Base-by-base conservation (phyloP, 331 rosid genomes). In the Phaseolus coccineus region DNA sequence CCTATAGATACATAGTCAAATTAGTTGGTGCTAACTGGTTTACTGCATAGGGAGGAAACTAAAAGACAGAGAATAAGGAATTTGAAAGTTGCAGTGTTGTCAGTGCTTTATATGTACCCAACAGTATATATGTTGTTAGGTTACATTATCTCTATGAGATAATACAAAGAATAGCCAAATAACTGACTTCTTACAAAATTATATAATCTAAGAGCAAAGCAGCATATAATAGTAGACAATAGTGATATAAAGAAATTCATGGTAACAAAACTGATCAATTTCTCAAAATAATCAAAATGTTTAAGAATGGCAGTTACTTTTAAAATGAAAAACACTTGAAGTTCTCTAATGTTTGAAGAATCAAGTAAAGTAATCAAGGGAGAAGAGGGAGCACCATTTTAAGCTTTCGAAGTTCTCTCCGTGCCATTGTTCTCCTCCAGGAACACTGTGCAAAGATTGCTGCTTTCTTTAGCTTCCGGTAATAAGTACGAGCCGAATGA, bases 391-490 rank as follows among this genome's bases (percentile, higher is more conserved):
- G 2, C 30, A 94, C 98, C 97, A 92, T 87, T 85, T 65, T 90
- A 82, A 92, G 97, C 76, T 85, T 87, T 72, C 88, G 83, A 73
- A 94, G 80, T 81, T 89, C 96, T 84, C 80, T 85, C 12, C 90
- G 91, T 48, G 98, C 98, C 72, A 67, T 77, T 73, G 82, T 85
- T 80, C 83, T 85, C 73, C 98, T 89, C 91, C 94, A 81, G 39
- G 83, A 84, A 84, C 96, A 89, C 68, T 94, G 98, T 40, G 74
- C 66, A 42, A 52, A 33, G 27, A 94, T 59, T 25, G 90, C 71
- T 57, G 90, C 90, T 81, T 79, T 90, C 83, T 76, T 92, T 46
- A 81, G 51, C 72, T 69, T 81, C 77, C 71, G 3, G 84, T 55
- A 90, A 67, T 39, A 71, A 59, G 14, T 44, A 62, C 28, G 81